Conservation (phyloP, 805 yeast species). For the Ogataea saltuana region DNA sequence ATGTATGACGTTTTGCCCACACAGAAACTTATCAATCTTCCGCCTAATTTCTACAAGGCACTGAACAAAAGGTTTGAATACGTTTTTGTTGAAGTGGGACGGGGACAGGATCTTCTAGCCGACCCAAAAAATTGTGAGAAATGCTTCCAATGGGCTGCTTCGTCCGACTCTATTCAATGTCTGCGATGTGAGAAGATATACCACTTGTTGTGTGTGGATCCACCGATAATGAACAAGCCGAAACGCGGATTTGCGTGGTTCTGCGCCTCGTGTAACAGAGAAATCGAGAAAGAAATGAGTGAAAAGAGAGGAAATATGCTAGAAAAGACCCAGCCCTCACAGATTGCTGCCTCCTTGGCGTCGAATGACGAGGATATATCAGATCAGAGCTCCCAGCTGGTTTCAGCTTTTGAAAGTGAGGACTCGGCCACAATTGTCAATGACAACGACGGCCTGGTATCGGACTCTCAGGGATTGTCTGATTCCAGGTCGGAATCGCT, state of each 20-base stretch:
- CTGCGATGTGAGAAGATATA: constrained; percentile 70
- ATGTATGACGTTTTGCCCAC: constrained; percentile 80
- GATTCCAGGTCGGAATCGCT: constrained; percentile 11
- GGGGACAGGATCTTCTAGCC: constrained; percentile 60
- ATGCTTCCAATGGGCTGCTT: constrained; percentile 84
- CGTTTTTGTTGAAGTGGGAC: constrained; percentile 70
- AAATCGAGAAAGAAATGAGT: constrained; percentile 46
- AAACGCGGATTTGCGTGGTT: constrained; percentile 89
- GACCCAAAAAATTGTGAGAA: constrained; percentile 69
- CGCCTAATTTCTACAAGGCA: constrained; percentile 60
- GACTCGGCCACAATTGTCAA: no score
- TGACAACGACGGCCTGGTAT: not conserved
- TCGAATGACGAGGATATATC: constrained; percentile 1
- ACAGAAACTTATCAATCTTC: constrained; percentile 52
- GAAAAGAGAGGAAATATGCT: constrained; percentile 39
- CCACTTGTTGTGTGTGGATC: constrained; percentile 84
- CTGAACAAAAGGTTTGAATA: constrained; percentile 68
- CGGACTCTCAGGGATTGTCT: constrained; percentile 7
- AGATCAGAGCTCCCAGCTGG: not conserved
- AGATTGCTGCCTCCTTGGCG: constrained; percentile 22
- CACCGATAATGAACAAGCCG: constrained; percentile 78
- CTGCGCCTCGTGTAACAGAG: constrained; percentile 75
- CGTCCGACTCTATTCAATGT: constrained; percentile 73
- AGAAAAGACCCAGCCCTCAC: constrained; percentile 31
- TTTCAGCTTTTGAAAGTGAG: not conserved